These are phyloP conservation scores for Acaromyces ingoldii DNA, from an alignment of 1,284 basidiomycete genomes.

Conservation along the genomic window DNA sequence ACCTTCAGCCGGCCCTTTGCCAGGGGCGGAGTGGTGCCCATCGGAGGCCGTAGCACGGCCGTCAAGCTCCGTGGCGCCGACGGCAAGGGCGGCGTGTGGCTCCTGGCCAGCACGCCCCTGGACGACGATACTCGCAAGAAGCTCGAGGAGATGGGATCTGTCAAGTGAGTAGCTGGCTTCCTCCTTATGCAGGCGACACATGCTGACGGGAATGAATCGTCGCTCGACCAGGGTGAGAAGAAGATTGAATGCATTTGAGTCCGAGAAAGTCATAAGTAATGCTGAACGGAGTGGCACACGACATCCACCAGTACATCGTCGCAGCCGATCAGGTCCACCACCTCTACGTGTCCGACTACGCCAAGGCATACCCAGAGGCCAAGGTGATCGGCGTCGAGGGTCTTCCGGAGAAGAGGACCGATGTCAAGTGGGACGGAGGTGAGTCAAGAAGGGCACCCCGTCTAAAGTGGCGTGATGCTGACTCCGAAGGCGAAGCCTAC, in stretches of 20 bases:
- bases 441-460: neutral
- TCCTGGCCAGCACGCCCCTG: constrained; percentile 78
- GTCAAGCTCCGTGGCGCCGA: constrained; percentile 67
- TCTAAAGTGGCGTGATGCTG: neutral
- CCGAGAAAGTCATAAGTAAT: too few species aligned
- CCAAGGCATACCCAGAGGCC: constrained; percentile 29
- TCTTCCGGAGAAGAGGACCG: constrained; percentile 52
- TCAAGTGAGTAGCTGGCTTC: constrained; percentile 54
- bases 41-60: constrained; percentile 60
- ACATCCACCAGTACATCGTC: constrained; percentile 53
- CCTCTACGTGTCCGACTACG: constrained; percentile 52
- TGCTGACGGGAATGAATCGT: too few species aligned
- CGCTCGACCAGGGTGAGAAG: too few species aligned
- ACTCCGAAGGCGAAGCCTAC: constrained; percentile 15
- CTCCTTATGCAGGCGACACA: too few species aligned
- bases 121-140: constrained; percentile 67
- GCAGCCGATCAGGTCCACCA: constrained; percentile 56
- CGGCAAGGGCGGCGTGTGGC: constrained; percentile 59
- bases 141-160: constrained; percentile 68
- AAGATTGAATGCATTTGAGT: too few species aligned
- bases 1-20: constrained; percentile 50
- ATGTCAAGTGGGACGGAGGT: constrained; percentile 52
- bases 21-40: constrained; percentile 47
- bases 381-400: constrained; percentile 54
- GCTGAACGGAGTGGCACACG: neutral